Evolutionary conservation across 1,139 yeast genomes (phyloP).

Genomic region (Pichia sp.): DNA sequence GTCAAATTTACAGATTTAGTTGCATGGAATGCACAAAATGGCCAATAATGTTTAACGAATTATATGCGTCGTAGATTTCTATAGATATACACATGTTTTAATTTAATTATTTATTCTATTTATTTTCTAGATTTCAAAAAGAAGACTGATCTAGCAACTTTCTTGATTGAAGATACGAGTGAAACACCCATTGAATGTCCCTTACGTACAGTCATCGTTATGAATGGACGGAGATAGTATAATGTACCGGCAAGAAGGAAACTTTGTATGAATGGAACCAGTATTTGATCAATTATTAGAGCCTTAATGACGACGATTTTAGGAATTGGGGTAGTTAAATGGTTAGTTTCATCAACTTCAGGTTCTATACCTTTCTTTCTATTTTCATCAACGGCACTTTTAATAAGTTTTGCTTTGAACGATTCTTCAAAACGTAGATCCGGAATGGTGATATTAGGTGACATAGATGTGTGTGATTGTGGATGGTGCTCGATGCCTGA

Average conservation of each 20-base stretch:
- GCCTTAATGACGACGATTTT: slow-evolving; percentile 48
- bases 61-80: no score
- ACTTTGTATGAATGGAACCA: slow-evolving; percentile 71
- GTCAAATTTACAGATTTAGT: slow-evolving; percentile 77
- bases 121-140: neutral
- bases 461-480: neutral
- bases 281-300: slow-evolving; percentile 57
- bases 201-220: slow-evolving; percentile 16
- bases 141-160: slow-evolving; percentile 1
- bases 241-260: slow-evolving; percentile 44
- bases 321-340: slow-evolving; percentile 2
- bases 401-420: slow-evolving; percentile 48
- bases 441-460: slow-evolving; percentile 41
- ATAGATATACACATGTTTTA: neutral
- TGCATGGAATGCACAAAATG: slow-evolving; percentile 53
- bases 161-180: slow-evolving; percentile 2
- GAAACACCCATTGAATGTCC: slow-evolving; percentile 7
- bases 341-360: neutral
- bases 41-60: no score
- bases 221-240: slow-evolving; percentile 43
- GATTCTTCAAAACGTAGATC: slow-evolving; percentile 67
- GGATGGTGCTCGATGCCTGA: no score
- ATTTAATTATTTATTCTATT: neutral
- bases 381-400: slow-evolving; percentile 20
- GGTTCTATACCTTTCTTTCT: neutral